phyloP scores from a whole-genome alignment of 192 early-diverging fungal genomes.

The Umbelopsis isabellina region DNA sequence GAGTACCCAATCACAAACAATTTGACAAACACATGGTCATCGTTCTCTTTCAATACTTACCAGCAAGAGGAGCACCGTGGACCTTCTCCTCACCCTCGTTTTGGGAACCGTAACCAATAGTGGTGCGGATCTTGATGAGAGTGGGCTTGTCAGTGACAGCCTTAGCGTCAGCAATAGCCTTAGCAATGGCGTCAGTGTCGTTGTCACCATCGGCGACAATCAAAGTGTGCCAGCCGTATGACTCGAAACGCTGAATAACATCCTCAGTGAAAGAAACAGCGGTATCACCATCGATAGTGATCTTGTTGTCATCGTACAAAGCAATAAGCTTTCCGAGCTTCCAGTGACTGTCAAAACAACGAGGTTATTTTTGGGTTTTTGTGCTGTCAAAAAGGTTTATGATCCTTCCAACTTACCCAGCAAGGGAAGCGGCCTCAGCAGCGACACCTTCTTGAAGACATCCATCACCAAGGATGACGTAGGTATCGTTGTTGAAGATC shows the following conservation, averaged over 20 bases:
- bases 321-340: slow-evolving; percentile 93
- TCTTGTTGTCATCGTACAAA: slow-evolving; percentile 96
- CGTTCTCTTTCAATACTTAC: slow-evolving; percentile 21
- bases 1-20: no score
- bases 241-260: slow-evolving; percentile 81
- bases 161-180: slow-evolving; percentile 83
- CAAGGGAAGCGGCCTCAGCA: slow-evolving; percentile 84
- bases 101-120: slow-evolving; percentile 92
- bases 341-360: slow-evolving; percentile 59
- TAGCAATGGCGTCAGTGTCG: slow-evolving; percentile 70
- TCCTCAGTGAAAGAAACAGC: slow-evolving; percentile 91
- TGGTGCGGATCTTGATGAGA: slow-evolving; percentile 88
- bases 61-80: slow-evolving; percentile 84
- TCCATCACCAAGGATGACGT: slow-evolving; percentile 88
- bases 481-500: slow-evolving; percentile 87
- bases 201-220: slow-evolving; percentile 79
- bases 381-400: slow-evolving; percentile 4
- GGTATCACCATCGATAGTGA: slow-evolving; percentile 91
- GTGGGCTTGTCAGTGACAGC: slow-evolving; percentile 86
- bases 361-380: background rate
- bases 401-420: slow-evolving; percentile 24
- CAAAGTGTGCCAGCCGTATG: slow-evolving; percentile 94
- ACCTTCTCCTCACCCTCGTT: slow-evolving; percentile 89
- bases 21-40: background rate
- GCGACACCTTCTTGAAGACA: slow-evolving; percentile 98